These are phyloP conservation scores for Metschnikowia kunwiensis DNA, from an alignment of 805 yeast genomes.

Conservation along the genomic window DNA sequence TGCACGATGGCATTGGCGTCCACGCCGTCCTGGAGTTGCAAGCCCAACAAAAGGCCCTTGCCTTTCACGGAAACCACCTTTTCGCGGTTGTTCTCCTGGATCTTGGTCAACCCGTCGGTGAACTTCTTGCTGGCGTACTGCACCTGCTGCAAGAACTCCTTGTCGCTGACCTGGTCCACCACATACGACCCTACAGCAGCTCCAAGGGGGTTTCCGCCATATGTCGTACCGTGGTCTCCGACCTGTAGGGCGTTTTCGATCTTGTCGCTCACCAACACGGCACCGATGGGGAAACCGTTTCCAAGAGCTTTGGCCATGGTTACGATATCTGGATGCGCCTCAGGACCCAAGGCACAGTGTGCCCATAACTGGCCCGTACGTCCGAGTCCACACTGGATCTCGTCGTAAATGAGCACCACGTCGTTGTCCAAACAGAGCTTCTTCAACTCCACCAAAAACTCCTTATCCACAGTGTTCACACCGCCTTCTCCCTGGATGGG, in stretches of 20 bases:
- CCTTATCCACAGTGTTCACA: slow-evolving; percentile 61
- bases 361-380: slow-evolving; percentile 95
- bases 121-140: slow-evolving; percentile 57
- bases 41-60: slow-evolving; percentile 81
- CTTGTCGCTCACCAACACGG: slow-evolving; percentile 79
- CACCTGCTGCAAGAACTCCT: slow-evolving; percentile 60
- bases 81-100: slow-evolving; percentile 56
- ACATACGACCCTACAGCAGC: slow-evolving; percentile 79
- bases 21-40: slow-evolving; percentile 56
- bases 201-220: slow-evolving; percentile 95
- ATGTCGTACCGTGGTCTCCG: slow-evolving; percentile 98
- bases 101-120: slow-evolving; percentile 43
- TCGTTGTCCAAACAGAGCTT: slow-evolving; percentile 63
- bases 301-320: slow-evolving; percentile 97
- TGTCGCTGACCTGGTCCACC: slow-evolving; percentile 59
- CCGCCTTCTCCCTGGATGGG: slow-evolving; percentile 99
- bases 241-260: slow-evolving; percentile 71
- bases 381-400: slow-evolving; percentile 95
- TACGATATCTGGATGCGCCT: slow-evolving; percentile 90
- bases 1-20: slow-evolving; percentile 64
- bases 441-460: slow-evolving; percentile 65
- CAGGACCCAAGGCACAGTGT: slow-evolving; percentile 67
- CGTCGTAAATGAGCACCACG: slow-evolving; percentile 84
- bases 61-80: slow-evolving; percentile 75
- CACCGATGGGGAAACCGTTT: slow-evolving; percentile 95